Evolutionary conservation across 768 basidiomycete genomes (phyloP), one percentile per base, ranked within the genome.

Genomic region (Dacryopinax spathularia): DNA sequence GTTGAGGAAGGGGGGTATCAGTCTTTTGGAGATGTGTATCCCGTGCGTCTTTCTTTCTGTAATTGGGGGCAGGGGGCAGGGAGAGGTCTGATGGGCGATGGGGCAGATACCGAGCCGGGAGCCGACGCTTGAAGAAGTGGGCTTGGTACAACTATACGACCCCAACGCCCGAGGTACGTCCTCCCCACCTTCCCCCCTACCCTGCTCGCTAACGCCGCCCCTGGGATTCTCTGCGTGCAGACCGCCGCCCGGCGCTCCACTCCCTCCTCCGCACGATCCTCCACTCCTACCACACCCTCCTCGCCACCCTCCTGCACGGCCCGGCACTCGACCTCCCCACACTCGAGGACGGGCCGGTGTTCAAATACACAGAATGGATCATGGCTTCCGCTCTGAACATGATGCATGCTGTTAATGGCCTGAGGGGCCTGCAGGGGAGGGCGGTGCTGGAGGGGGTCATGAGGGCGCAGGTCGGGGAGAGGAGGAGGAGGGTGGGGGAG

Each of bases 21-120:
- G 61, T 86, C 86, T 16, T 95, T 87, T 74, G 91, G 89, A n/a
- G 89, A 93, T 72, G 80, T 80, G 69, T 95, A 89, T 88, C 87
- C 87, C 82, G 89, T 92, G 77, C 74, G 88, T 72, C 1, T 34
- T 15, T 34, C 64, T 16, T 4, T 43, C 61, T 3, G 15, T 35
- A 18, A 60, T 22, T 22, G 41, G 1, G 2, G 62, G 1, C 4
- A 25, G 34, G 31, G 35, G 29, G 43, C 48, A 43, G 41, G 39
- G 67, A 43, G 68, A 66, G 62, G 61, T 61, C 62, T 67, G 60
- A 64, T 43, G 34, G 60, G 60, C 25, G 61, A 4, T 18, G 34
- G 37, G 13, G 15, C 66, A 91, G 89, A 83, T 93, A 62, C 88
- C 91, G 70, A 90, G 92, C 70, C 84, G 78, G 16, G 84, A 91